These are phyloP conservation scores for Colletotrichum lini DNA, from an alignment of 2,329 filamentous ascomycete species.

Conservation along the genomic window DNA sequence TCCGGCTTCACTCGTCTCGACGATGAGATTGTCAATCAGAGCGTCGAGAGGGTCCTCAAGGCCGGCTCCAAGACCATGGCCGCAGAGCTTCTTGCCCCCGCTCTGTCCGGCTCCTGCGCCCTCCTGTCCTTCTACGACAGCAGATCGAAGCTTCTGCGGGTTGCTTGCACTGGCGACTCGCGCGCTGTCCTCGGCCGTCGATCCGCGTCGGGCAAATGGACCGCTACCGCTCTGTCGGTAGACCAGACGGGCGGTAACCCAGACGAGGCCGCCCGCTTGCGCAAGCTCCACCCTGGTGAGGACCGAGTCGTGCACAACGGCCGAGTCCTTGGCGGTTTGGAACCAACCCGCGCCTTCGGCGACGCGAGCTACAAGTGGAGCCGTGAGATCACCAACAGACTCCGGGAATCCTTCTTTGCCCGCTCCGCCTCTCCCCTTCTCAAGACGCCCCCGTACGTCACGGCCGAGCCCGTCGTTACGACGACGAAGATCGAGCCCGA, in stretches of 20 bases:
- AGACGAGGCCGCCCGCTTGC: constrained; percentile 86
- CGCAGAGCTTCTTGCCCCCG: constrained; percentile 91
- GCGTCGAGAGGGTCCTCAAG: constrained; percentile 91
- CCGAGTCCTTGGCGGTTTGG: constrained; percentile 90
- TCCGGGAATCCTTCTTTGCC: constrained; percentile 90
- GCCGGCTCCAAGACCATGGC: constrained; percentile 91
- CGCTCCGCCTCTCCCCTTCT: constrained; percentile 82
- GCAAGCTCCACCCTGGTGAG: constrained; percentile 90
- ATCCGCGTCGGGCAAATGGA: constrained; percentile 87
- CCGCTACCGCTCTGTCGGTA: constrained; percentile 87
- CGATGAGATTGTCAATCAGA: constrained; percentile 94
- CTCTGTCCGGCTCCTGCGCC: constrained; percentile 96
- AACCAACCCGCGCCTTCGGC: constrained; percentile 94
- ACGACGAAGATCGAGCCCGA: constrained; percentile 92
- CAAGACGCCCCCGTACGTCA: constrained; percentile 96
- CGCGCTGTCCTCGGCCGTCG: constrained; percentile 91
- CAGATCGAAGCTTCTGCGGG: constrained; percentile 86
- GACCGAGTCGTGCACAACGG: constrained; percentile 90
- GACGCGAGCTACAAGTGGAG: constrained; percentile 99
- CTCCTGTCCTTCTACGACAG: constrained; percentile 97
- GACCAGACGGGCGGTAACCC: constrained; percentile 95
- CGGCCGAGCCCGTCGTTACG: constrained; percentile 93
- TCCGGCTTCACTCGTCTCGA: constrained; percentile 90
- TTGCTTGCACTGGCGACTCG: constrained; percentile 97
- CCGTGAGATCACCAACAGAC: constrained; percentile 83